Conservation (phyloP, 2,329 filamentous ascomycete species). For the Ceratocystis harringtonii region DNA sequence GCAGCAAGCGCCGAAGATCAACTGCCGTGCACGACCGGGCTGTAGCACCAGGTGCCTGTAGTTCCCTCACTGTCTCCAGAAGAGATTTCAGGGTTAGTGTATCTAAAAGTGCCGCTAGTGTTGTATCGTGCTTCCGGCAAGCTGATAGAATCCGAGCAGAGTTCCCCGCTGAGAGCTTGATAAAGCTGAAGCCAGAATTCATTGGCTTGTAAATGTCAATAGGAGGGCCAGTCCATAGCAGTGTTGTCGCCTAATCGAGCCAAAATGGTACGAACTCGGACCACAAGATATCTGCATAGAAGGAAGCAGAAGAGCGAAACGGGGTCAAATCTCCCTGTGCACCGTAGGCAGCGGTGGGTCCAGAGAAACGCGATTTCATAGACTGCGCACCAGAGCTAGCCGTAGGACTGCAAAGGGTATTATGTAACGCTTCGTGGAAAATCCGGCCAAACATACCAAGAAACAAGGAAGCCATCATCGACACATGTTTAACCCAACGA, state of each 20-base stretch:
- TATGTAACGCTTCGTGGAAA: slow-evolving; percentile 35
- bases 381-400: background rate
- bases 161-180: slow-evolving; percentile 25
- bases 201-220: slow-evolving; percentile 27
- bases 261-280: slow-evolving; percentile 27
- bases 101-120: slow-evolving; percentile 36
- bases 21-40: slow-evolving; percentile 27
- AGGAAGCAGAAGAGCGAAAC: slow-evolving; percentile 28
- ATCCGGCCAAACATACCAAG: slow-evolving; percentile 26
- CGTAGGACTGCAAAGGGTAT: slow-evolving; percentile 26
- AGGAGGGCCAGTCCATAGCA: slow-evolving; percentile 28
- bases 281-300: slow-evolving; percentile 30
- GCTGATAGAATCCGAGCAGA: slow-evolving; percentile 25
- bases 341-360: slow-evolving; percentile 24
- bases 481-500: no score
- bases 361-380: slow-evolving; percentile 23
- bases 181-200: slow-evolving; percentile 25
- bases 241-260: slow-evolving; percentile 23
- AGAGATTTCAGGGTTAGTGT: slow-evolving; percentile 29
- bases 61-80: background rate
- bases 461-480: no score
- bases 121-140: slow-evolving; percentile 29
- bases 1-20: slow-evolving; percentile 28
- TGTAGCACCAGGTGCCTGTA: background rate
- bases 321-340: slow-evolving; percentile 29